Conservation (phyloP, 2,329 filamentous ascomycete species). For the Rasamsonia emersonii region DNA sequence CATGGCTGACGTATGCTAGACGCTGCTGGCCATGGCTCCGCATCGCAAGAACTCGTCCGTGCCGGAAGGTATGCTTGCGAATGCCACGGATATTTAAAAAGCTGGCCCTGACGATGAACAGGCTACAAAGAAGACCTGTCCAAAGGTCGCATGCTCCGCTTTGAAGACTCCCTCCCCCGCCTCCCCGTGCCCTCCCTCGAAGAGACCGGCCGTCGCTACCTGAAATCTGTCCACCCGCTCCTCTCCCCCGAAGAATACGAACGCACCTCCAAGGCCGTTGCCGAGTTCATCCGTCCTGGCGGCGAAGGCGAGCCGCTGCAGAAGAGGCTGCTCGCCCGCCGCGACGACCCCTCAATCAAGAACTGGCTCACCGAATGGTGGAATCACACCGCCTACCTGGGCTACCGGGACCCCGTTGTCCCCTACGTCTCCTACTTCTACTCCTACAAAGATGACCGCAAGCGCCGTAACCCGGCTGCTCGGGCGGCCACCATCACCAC, state of each 20-base stretch:
- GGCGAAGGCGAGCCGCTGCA: conserved; percentile 76
- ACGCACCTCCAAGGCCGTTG: conserved; percentile 66
- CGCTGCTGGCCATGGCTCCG: conserved; percentile 31
- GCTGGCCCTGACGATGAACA: conserved; percentile 18
- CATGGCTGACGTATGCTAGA: too few relatives aligned
- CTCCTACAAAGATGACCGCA: conserved; percentile 88
- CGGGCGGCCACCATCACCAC: conserved; percentile 85
- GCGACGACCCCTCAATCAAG: conserved; percentile 69
- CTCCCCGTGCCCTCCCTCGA: conserved; percentile 56
- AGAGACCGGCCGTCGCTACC: conserved; percentile 55
- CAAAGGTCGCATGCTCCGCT: conserved; percentile 58
- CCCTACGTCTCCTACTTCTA: conserved; percentile 99
- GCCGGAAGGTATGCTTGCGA: conserved; percentile 34
- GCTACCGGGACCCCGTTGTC: conserved; percentile 88
- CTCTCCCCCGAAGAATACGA: conserved; percentile 52
- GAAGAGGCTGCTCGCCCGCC: conserved; percentile 71
- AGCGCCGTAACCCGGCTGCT: conserved; percentile 79
- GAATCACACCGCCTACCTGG: conserved; percentile 89
- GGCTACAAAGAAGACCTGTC: conserved; percentile 57
- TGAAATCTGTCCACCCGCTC: conserved; percentile 58
- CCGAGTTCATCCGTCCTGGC: conserved; percentile 81
- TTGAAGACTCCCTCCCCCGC: conserved; percentile 56
- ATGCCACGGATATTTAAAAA: too few relatives aligned
- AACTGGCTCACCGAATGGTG: conserved; percentile 99
- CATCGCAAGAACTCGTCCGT: conserved; percentile 35